Evolutionary conservation across 768 basidiomycete species (phyloP), one percentile per base, ranked within the genome.

Genomic region (Lyophyllum semitale): DNA sequence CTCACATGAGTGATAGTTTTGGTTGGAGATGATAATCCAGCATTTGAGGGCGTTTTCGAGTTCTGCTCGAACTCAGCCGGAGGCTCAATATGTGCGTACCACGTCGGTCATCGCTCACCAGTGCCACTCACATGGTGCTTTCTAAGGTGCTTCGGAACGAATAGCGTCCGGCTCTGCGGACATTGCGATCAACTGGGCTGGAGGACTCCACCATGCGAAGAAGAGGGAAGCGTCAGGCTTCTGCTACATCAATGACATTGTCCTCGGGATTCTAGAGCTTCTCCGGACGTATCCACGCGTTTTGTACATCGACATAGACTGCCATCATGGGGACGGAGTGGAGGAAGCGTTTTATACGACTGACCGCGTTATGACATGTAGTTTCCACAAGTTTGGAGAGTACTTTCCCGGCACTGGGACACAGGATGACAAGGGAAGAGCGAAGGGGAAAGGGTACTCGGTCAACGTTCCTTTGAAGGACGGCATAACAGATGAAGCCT

Each of bases 281-380:
- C 76, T 96, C n/a, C 84, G 95, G 61, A 84, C 78, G 52, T 85
- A 85, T 65, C 80, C 91, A 2, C 87, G 97, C 50, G 96, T 99
- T 15, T 76, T 99, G 27, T 98, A 99, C 68, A 89, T 99, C 71
- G 96, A 99, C 73, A 95, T 98, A 55, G 97, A 98, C 71, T 94
- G 94, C 48, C 97, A 98, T 68, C 97, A 99, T 69, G 96, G 97
- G 17, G 97, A 98, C 68, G 96, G 96, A 13, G 97, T 98, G 30
- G 97, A 99, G 64, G 97, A 98, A 68, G 97, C 96, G 2, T 98
- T 98, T 76, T 98, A 97, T 69, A 95, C 92, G 32, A 96, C 93
- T 3, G 93, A 98, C 69, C 81, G 97, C 48, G 97, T 98, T 63
- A 95, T 98, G 91, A 98, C 96, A 2, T 91, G 88, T 64, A 93